Base-by-base conservation (phyloP, 305 asterid species). In the Fraxinus sp. region DNA sequence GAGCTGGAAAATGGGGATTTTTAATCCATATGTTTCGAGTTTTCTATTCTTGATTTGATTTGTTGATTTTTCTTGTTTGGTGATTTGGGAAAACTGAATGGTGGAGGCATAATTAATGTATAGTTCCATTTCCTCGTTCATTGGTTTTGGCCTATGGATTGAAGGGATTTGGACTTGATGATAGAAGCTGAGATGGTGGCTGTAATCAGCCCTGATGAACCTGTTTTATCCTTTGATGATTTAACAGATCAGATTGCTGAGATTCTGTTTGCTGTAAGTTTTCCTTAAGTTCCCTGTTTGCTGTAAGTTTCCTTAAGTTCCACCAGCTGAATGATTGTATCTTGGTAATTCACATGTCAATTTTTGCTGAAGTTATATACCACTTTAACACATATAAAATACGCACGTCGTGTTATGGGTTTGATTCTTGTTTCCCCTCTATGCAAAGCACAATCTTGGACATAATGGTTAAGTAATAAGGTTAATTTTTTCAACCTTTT, bases 401-500 rank as follows among this genome's bases (percentile, higher is more conserved):
- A 95, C 82, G 44, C 97, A 26, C 89, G 79, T 59, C 93, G 97
- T 80, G 99, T 93, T 78, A 87, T 89, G 92, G 99, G 99, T 83
- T 83, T 95, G 91, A 94, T 95, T 88, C 98, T 95, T 26, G 88
- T 94, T 86, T 95, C 99, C 79, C 99, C 99, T 32, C 81, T 95
- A 59, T 95, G 98, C 92, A 91, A 92, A 92, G 87, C 93, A 78
- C 97, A 98, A 59, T 94, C 98, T 35, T 95, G 99, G 99, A 89
- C 98, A 77, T 98, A 94, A 83, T 96, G 99, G 99, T 84, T 96
- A 78, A 92, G 94, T 76, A 96, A 92, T 85, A 96, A 96, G 98
- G 99, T 94, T 37, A 11, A 36, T 77, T 75, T 33, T 82, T 57
- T 78, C 72, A 26, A 44, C 84, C 52, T 37, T 36, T 77, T 39